These are phyloP conservation scores for Bauhinia variegata DNA, from an alignment of 306 rosid genomes.

Conservation along the genomic window DNA sequence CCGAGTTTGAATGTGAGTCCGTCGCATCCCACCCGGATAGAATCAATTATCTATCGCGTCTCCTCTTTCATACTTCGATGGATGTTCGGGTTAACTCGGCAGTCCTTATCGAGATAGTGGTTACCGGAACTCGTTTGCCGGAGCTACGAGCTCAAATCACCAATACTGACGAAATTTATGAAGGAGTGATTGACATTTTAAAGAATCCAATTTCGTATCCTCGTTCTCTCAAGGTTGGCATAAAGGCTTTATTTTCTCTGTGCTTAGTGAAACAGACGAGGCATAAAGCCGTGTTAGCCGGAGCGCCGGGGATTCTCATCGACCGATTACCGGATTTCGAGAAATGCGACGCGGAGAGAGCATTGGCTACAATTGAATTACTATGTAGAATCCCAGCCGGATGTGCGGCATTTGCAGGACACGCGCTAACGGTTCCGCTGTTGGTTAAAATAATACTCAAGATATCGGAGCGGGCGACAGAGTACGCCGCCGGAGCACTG, in stretches of 20 bases:
- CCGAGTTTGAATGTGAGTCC: conserved; percentile 58
- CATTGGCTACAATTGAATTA: conserved; percentile 79
- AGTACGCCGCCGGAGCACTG: conserved; percentile 87
- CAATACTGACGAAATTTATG: conserved; percentile 64
- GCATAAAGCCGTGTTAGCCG: conserved; percentile 67
- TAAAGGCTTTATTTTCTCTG: conserved; percentile 74
- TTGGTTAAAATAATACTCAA: conserved; percentile 80
- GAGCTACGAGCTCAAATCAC: conserved; percentile 69
- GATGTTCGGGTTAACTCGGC: conserved; percentile 82
- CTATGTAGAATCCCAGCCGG: conserved; percentile 72
- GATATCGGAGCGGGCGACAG: conserved; percentile 87
- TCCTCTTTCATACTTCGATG: conserved; percentile 48
- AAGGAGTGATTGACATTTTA: conserved; percentile 71
- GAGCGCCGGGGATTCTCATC: conserved; percentile 67
- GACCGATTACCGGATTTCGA: conserved; percentile 78
- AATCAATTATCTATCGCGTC: conserved; percentile 45
- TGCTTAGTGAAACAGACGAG: conserved; percentile 81
- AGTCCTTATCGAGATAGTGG: conserved; percentile 64
- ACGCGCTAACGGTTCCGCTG: conserved; percentile 83
- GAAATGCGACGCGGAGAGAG: conserved; percentile 83
- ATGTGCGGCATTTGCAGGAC: conserved; percentile 56
- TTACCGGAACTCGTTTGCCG: conserved; percentile 66
- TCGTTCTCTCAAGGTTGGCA: conserved; percentile 70
- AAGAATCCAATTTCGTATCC: conserved; percentile 57
- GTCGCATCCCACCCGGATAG: conserved; percentile 56